phyloP scores from a whole-genome alignment of 352 stramenopile species.

The Globisporangium mamillatum region DNA sequence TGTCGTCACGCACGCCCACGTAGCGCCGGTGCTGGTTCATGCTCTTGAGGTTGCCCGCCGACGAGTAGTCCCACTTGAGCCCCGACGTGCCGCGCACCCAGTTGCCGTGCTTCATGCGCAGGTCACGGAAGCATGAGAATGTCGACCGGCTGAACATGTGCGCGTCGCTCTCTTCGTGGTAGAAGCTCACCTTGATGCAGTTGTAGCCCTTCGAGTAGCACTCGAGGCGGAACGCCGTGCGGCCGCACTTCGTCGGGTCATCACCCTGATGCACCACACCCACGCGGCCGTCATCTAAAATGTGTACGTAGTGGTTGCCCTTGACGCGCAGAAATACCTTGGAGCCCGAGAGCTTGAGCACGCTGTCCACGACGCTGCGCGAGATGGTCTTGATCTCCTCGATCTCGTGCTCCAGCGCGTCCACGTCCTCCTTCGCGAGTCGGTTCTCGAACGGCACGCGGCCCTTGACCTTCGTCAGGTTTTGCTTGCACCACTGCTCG shows the following conservation, averaged over 20 bases:
- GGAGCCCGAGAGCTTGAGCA: conserved; percentile 59
- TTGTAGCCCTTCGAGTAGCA: conserved; percentile 84
- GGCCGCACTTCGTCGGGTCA: conserved; percentile 41
- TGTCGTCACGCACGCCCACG: conserved; percentile 67
- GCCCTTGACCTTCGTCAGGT: conserved; percentile 61
- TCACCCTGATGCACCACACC: conserved; percentile 46
- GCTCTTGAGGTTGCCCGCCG: conserved; percentile 76
- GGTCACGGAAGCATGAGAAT: conserved; percentile 80
- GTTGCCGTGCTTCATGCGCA: conserved; percentile 74
- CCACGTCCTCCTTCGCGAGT: conserved; percentile 71
- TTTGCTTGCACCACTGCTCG: conserved; percentile 89
- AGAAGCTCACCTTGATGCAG: conserved; percentile 85
- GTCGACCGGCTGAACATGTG: conserved; percentile 88
- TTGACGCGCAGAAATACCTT: conserved; percentile 69
- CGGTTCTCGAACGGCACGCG: conserved; percentile 81
- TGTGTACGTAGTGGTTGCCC: conserved; percentile 61
- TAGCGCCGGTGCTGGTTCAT: conserved; percentile 89
- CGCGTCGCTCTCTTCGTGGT: conserved; percentile 52
- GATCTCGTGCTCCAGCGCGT: conserved; percentile 64
- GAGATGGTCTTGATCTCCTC: conserved; percentile 76
- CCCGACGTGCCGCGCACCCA: conserved; percentile 59
- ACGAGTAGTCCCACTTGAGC: conserved; percentile 81
- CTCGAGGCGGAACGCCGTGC: conserved; percentile 69
- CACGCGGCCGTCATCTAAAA: conserved; percentile 50
- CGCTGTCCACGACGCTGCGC: conserved; percentile 58